Evolutionary conservation across 106 monocot species (phyloP).

Genomic region (Iris macrosiphon): DNA sequence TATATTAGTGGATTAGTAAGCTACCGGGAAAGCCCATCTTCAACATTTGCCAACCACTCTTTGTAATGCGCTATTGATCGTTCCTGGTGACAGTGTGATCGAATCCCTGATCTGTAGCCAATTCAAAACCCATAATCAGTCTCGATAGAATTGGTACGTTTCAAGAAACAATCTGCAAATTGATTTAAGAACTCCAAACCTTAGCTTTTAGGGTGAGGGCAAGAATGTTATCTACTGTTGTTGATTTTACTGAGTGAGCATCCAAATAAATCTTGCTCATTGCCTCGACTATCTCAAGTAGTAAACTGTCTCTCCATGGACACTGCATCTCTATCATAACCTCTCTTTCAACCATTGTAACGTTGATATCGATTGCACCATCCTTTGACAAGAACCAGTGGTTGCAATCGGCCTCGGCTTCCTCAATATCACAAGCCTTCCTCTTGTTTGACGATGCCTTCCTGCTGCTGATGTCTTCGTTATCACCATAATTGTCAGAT

Average conservation of each 20-base stretch:
- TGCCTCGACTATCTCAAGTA: conserved; percentile 57
- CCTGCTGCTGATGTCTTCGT: conserved; percentile 37
- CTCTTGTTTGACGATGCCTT: conserved; percentile 31
- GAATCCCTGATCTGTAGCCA: conserved; percentile 26
- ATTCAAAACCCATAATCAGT: conserved; percentile 2
- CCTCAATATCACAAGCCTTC: conserved; percentile 25
- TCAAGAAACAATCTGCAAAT: background rate
- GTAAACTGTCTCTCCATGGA: conserved; percentile 60
- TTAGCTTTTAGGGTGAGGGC: conserved; percentile 49
- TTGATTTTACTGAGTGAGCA: conserved; percentile 51
- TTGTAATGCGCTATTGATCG: conserved; percentile 31
- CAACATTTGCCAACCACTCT: conserved; percentile 21
- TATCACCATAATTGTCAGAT: conserved; percentile 61
- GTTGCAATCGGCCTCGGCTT: conserved; percentile 13
- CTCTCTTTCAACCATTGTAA: conserved; percentile 50
- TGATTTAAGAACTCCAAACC: conserved; percentile 27
- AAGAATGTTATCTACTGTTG: conserved; percentile 25
- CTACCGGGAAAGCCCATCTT: background rate
- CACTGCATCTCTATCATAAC: conserved; percentile 51
- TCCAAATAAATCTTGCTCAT: conserved; percentile 51
- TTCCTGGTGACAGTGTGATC: conserved; percentile 14
- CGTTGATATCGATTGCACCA: conserved; percentile 32
- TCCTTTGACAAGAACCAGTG: conserved; percentile 27
- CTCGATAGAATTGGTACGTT: background rate
- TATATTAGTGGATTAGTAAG: conserved; percentile 1